phyloP scores from a whole-genome alignment of 2,329 filamentous ascomycete species.

The Ceratocystis huliohia region DNA sequence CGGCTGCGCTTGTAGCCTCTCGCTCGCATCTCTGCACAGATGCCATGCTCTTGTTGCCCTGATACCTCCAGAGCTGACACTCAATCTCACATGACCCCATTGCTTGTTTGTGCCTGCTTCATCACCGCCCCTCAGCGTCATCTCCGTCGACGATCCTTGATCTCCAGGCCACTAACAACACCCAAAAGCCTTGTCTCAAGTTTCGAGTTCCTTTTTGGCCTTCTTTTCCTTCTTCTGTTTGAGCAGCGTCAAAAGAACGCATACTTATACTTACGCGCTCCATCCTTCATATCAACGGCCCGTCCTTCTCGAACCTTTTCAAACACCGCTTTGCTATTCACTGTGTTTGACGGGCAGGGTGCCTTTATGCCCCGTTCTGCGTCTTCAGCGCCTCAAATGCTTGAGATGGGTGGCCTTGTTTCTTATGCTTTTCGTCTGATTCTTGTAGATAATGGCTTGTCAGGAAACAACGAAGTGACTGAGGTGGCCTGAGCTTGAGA shows the following conservation, averaged over 20 bases:
- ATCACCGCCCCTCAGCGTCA: background rate
- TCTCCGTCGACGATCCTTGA: slow-evolving; percentile 1
- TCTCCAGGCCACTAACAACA: background rate
- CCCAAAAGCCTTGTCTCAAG: background rate
- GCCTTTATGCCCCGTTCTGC: background rate
- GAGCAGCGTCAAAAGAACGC: background rate
- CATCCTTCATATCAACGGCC: background rate
- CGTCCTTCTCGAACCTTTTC: background rate
- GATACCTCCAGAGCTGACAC: too few relatives aligned
- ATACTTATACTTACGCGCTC: background rate
- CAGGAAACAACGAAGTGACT: too few relatives aligned
- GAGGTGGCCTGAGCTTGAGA: too few relatives aligned
- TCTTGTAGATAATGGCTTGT: background rate
- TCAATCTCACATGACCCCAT: too few relatives aligned
- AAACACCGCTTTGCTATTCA: background rate
- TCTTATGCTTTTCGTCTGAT: background rate
- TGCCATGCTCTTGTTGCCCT: too few relatives aligned
- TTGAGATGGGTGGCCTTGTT: background rate
- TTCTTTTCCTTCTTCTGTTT: background rate
- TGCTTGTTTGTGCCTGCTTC: background rate
- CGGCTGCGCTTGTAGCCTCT: too few relatives aligned
- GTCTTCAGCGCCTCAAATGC: too few relatives aligned
- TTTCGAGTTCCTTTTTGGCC: background rate
- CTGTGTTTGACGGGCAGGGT: background rate
- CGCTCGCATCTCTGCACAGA: too few relatives aligned